Base-by-base conservation (phyloP, 2,329 filamentous ascomycete genomes). In the Trichoderma pleuroti region DNA sequence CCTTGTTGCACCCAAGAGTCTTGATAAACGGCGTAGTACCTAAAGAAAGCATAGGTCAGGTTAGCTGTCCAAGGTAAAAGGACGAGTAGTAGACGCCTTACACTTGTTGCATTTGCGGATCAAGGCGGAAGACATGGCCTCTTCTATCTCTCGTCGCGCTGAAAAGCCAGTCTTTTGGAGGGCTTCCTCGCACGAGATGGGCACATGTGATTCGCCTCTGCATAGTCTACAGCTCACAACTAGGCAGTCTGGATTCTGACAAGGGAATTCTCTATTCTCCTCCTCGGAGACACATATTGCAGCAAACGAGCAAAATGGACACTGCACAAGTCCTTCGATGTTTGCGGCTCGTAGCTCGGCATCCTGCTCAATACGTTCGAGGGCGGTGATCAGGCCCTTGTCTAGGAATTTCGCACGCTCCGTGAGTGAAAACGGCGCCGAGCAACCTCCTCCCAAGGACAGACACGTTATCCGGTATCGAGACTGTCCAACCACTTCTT, bases 281-380 rank as follows among this genome's bases (percentile, higher is more conserved):
- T 91, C 88, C 2, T 91, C 81, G 0, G 92, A 87, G 0, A 88
- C 88, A 73, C 89, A 92, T 71, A 93, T 91, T 39, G 90, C 92
- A 54, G 92, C 93, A 81, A 88, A 97, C 26, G 92, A 89, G 78
- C 93, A 97, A 76, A 94, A 96, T 0, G 93, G 93, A 74, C 93
- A 97, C 36, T 87, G 88, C 36, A 87, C 91, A 2, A 97, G 86
- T 72, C 90, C 88, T 52, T 93, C 89, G 42, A 97, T 86, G 0
- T 86, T 88, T 1, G 93, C 92, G 72, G 88, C 83, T n/a, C 88
- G 86, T 49, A 97, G 83, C 28, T 88, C 86, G 21, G 90, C 86
- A 75, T 92, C 88, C 78, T 92, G 90, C 77, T 94, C 91, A 65
- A 94, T 86, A 26, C 88, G 85, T 70, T 92, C 91, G 3, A 97